phyloP scores from a whole-genome alignment of 83 land plant species.

The Thuja plicata region DNA sequence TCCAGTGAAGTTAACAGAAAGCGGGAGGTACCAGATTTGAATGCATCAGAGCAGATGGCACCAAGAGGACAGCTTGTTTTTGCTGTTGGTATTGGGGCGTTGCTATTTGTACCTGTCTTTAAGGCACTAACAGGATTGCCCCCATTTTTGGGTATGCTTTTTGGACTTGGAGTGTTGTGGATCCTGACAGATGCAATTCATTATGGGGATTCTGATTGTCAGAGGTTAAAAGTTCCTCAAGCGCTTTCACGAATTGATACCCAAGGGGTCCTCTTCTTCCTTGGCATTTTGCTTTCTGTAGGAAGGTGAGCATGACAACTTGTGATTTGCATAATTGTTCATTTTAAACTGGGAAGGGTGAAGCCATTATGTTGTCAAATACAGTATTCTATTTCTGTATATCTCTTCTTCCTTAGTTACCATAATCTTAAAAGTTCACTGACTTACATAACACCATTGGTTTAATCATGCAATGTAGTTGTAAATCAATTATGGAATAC shows the following conservation, averaged over 20 bases:
- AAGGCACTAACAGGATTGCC: slow-evolving; percentile 94
- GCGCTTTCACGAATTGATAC: slow-evolving; percentile 98
- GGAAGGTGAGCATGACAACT: slow-evolving; percentile 63
- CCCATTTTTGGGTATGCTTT: slow-evolving; percentile 92
- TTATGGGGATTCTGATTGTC: slow-evolving; percentile 85
- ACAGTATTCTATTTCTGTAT: not conserved
- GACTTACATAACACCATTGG: not conserved
- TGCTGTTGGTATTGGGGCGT: slow-evolving; percentile 83
- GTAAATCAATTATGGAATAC: not conserved
- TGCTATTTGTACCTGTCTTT: slow-evolving; percentile 94
- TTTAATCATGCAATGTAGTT: not conserved
- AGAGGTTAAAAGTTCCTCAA: slow-evolving; percentile 90
- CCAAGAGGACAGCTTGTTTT: slow-evolving; percentile 98
- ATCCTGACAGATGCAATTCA: slow-evolving; percentile 97
- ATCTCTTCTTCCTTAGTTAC: not conserved
- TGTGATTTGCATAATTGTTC: not conserved
- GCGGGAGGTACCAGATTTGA: slow-evolving; percentile 37
- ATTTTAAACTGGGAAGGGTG: not conserved
- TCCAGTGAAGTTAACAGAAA: slow-evolving; percentile 74
- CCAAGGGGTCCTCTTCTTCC: slow-evolving; percentile 93
- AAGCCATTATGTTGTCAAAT: not conserved
- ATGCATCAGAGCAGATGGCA: slow-evolving; percentile 95
- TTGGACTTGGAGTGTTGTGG: slow-evolving; percentile 98
- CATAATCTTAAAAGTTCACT: not conserved
- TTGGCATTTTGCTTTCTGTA: slow-evolving; percentile 96